Conservation (phyloP, 2,329 filamentous ascomycete species). For the Falciphora oryzae region DNA sequence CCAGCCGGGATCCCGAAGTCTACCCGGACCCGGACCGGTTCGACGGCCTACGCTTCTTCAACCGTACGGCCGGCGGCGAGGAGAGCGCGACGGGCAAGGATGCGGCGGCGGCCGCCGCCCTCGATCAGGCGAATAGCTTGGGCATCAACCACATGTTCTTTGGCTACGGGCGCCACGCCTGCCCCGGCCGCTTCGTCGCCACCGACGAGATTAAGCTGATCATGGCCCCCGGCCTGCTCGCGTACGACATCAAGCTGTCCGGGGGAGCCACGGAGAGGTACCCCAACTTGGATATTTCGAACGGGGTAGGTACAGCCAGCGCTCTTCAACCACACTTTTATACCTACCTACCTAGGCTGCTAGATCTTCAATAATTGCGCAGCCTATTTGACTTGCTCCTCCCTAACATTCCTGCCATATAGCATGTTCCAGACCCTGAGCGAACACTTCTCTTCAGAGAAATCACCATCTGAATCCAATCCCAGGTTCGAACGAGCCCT, state of each 20-base stretch:
- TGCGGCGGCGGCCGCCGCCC: conserved; percentile 32
- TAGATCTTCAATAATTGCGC: too few relatives aligned
- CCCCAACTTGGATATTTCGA: conserved; percentile 13
- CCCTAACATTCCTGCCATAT: too few relatives aligned
- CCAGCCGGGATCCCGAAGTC: not conserved
- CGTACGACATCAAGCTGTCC: conserved; percentile 33
- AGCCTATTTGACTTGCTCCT: too few relatives aligned
- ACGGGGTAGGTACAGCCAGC: not conserved
- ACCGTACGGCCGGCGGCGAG: conserved; percentile 26
- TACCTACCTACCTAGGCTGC: too few relatives aligned
- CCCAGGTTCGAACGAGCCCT: too few relatives aligned
- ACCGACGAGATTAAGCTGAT: conserved; percentile 37
- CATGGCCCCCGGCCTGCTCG: conserved; percentile 31
- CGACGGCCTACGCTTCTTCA: conserved; percentile 41
- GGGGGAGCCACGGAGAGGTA: conserved; percentile 19
- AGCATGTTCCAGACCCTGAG: too few relatives aligned
- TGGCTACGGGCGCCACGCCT: conserved; percentile 39
- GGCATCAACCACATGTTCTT: conserved; percentile 34
- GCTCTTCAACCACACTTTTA: too few relatives aligned
- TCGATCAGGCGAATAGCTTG: conserved; percentile 19
- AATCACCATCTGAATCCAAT: too few relatives aligned
- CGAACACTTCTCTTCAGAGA: too few relatives aligned
- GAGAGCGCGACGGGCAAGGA: conserved; percentile 16
- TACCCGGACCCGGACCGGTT: conserved; percentile 22
- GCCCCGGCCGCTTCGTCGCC: conserved; percentile 41